Conservation (phyloP, 78 protist genomes). For the Dictyostelium citrinum region DNA sequence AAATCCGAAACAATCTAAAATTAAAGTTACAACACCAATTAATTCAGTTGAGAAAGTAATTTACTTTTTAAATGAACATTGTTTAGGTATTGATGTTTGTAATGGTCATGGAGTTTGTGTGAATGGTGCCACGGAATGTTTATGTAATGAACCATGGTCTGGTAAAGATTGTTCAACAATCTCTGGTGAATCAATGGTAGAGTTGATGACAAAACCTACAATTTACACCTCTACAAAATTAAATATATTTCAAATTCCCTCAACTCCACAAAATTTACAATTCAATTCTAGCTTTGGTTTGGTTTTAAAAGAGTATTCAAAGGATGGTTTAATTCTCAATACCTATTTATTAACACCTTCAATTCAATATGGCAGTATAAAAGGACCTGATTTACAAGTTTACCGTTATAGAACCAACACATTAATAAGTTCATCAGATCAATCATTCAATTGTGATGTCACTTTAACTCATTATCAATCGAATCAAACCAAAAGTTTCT, state of each 20-base stretch:
- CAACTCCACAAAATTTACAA: not conserved
- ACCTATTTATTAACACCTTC: not conserved
- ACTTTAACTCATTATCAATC: not conserved
- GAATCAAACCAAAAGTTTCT: not conserved
- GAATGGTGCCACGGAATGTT: not conserved
- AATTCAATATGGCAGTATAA: not conserved
- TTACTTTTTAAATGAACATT: not conserved
- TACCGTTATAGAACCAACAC: not conserved
- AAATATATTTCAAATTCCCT: not conserved
- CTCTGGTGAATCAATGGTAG: not conserved
- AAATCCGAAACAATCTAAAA: not conserved
- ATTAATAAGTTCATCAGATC: not conserved
- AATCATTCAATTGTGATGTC: not conserved
- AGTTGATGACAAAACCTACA: not conserved
- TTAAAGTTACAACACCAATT: not conserved
- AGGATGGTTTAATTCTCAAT: not conserved
- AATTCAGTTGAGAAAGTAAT: not conserved
- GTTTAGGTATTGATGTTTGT: not conserved
- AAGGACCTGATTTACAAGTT: not conserved
- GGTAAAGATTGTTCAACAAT: not conserved
- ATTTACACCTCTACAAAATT: not conserved
- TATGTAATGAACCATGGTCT: slow-evolving; percentile 7
- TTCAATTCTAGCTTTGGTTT: not conserved
- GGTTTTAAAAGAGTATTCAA: not conserved
- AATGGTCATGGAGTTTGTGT: not conserved